phyloP scores from a whole-genome alignment of 2,329 filamentous ascomycete species.

The Xylaria sp. region DNA sequence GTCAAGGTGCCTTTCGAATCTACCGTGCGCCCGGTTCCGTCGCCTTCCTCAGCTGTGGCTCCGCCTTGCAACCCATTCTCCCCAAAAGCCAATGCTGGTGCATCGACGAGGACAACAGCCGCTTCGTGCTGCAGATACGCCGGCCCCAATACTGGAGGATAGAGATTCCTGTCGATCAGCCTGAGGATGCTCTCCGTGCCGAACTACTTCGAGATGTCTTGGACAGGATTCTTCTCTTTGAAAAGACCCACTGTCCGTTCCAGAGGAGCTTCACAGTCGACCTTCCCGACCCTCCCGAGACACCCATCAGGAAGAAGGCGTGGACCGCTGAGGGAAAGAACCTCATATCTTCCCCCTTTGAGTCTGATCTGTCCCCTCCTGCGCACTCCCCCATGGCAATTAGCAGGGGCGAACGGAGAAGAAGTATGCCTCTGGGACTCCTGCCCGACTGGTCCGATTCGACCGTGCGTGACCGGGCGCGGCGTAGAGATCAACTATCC shows the following conservation, averaged over 20 bases:
- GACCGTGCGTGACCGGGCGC: neutral
- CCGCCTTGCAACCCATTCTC: conserved; percentile 85
- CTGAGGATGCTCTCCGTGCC: conserved; percentile 72
- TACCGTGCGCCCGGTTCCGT: conserved; percentile 89
- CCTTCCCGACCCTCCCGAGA: conserved; percentile 74
- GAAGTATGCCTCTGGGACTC: conserved; percentile 28
- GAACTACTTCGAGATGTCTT: conserved; percentile 76
- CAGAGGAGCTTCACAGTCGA: conserved; percentile 79
- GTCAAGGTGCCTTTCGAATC: conserved; percentile 77
- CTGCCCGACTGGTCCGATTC: conserved; percentile 11
- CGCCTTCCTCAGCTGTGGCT: conserved; percentile 87
- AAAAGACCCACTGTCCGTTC: conserved; percentile 90
- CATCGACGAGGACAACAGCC: conserved; percentile 81
- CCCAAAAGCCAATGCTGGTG: conserved; percentile 95
- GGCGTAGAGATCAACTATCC: neutral
- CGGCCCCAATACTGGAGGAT: conserved; percentile 90
- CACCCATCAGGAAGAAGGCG: conserved; percentile 73
- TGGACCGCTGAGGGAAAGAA: conserved; percentile 70
- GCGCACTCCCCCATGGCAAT: conserved; percentile 40
- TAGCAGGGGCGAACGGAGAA: conserved; percentile 40
- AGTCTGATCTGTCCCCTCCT: conserved; percentile 40
- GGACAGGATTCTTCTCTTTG: conserved; percentile 80
- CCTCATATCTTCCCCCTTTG: conserved; percentile 53
- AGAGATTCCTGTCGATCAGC: conserved; percentile 76
- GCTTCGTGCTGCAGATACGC: conserved; percentile 87